These are phyloP conservation scores for Neonectria ditissima DNA, from an alignment of 2,329 filamentous ascomycete species.

Conservation along the genomic window DNA sequence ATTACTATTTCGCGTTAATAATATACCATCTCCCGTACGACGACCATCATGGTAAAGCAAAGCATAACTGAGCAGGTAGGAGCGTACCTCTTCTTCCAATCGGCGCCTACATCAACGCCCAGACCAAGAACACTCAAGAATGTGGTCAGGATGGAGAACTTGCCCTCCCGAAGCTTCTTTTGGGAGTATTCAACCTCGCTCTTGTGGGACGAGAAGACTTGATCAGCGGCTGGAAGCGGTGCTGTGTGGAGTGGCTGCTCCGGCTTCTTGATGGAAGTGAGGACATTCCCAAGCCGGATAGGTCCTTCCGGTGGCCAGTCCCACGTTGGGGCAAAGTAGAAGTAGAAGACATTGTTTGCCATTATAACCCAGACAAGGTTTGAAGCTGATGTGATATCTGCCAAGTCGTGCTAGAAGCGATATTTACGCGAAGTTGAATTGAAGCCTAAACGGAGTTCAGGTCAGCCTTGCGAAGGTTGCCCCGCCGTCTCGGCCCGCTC, in stretches of 20 bases:
- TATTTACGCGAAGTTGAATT: not conserved
- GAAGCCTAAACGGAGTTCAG: not conserved
- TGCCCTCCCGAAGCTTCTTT: constrained; percentile 17
- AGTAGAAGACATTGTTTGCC: constrained; percentile 19
- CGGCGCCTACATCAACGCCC: constrained; percentile 18
- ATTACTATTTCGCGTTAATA: not conserved
- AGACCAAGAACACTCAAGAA: constrained; percentile 20
- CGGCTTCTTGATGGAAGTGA: constrained; percentile 29
- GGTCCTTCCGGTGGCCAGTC: constrained; percentile 13
- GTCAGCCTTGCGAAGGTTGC: too few species aligned
- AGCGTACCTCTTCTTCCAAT: constrained; percentile 6
- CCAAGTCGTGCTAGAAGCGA: not conserved
- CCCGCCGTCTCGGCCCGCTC: not conserved
- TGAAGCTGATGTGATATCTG: not conserved
- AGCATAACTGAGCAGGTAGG: too few species aligned
- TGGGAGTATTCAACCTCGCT: constrained; percentile 19
- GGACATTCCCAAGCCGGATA: constrained; percentile 29
- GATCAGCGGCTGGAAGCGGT: not conserved
- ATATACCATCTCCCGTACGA: too few species aligned
- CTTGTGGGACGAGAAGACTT: constrained; percentile 7
- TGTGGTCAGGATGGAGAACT: constrained; percentile 20
- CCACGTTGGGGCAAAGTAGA: constrained; percentile 26
- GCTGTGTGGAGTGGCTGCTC: constrained; percentile 16
- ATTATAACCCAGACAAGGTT: not conserved
- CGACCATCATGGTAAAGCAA: too few species aligned